Percentiles rank a stretch among this genome's conserved stretches.
Evolutionary conservation across 2,329 filamentous ascomycete genomes (phyloP).

Genomic region (Botrytis fabae): DNA sequence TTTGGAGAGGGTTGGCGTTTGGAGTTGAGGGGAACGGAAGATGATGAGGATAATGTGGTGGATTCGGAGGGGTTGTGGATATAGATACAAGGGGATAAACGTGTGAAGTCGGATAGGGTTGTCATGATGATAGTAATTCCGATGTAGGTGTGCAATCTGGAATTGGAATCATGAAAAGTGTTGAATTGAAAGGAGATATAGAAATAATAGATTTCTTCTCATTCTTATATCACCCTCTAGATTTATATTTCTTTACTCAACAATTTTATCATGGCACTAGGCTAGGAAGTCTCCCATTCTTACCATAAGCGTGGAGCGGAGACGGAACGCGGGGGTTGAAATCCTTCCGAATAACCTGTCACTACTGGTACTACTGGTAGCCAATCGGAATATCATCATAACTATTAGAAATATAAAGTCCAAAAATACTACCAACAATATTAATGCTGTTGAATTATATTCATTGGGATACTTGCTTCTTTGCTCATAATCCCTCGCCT

Average conservation of each 20-base stretch:
- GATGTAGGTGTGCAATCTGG: neutral
- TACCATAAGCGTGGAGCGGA: neutral
- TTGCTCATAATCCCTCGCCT: neutral
- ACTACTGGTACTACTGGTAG: neutral
- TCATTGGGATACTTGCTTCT: neutral
- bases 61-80: slow-evolving; percentile 44
- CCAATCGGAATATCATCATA: neutral
- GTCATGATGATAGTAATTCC: neutral
- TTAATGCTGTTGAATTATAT: neutral
- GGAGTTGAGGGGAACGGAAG: neutral
- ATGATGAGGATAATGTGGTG: slow-evolving; percentile 37
- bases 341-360: neutral
- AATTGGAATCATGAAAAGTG: neutral
- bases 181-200: neutral
- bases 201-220: fast-evolving
- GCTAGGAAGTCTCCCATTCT: neutral
- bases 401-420: neutral
- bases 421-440: neutral
- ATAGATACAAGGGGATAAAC: slow-evolving; percentile 23
- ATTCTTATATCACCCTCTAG: neutral
- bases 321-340: neutral
- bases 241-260: neutral
- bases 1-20: neutral
- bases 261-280: neutral
- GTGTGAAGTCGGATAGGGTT: neutral